Conservation (phyloP, 2,329 filamentous ascomycete species). For the Fusarium sp. region DNA sequence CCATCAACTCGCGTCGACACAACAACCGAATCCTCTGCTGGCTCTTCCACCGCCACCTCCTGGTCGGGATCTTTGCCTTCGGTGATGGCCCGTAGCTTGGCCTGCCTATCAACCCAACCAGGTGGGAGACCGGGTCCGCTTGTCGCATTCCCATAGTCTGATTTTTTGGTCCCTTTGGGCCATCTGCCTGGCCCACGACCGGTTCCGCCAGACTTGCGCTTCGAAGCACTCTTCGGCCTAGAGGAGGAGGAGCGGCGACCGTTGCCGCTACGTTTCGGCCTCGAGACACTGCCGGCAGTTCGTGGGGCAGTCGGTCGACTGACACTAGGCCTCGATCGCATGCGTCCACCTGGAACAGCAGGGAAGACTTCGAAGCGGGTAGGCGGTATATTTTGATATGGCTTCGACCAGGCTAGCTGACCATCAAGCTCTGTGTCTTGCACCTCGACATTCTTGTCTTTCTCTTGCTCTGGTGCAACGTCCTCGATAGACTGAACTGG, state of each 20-base stretch:
- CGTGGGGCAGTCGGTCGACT: conserved; percentile 52
- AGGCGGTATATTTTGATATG: conserved; percentile 69
- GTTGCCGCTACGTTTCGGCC: conserved; percentile 52
- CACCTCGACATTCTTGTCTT: conserved; percentile 44
- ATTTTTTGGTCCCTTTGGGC: conserved; percentile 75
- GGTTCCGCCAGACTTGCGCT: conserved; percentile 68
- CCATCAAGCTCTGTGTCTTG: conserved; percentile 43
- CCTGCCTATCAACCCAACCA: conserved; percentile 56
- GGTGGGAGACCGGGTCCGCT: conserved; percentile 72
- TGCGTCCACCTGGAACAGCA: conserved; percentile 61
- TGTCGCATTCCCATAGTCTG: conserved; percentile 72
- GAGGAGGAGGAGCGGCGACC: conserved; percentile 47
- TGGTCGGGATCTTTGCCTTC: conserved; percentile 30
- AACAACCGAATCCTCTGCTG: conserved; percentile 49
- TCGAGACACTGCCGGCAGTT: conserved; percentile 48
- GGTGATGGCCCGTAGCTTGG: conserved; percentile 22
- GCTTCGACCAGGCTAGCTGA: conserved; percentile 54
- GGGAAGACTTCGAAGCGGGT: conserved; percentile 83
- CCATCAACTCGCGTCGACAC: conserved; percentile 41
- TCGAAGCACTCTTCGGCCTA: conserved; percentile 47
- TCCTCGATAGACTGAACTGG: conserved; percentile 47
- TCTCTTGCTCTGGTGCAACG: conserved; percentile 46
- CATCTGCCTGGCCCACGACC: conserved; percentile 71
- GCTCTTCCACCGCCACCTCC: conserved; percentile 27
- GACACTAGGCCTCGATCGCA: conserved; percentile 58